Evolutionary conservation across 2,329 filamentous ascomycete species (phyloP), one percentile per base, ranked within the genome.

Genomic region (Colletotrichum sp.): DNA sequence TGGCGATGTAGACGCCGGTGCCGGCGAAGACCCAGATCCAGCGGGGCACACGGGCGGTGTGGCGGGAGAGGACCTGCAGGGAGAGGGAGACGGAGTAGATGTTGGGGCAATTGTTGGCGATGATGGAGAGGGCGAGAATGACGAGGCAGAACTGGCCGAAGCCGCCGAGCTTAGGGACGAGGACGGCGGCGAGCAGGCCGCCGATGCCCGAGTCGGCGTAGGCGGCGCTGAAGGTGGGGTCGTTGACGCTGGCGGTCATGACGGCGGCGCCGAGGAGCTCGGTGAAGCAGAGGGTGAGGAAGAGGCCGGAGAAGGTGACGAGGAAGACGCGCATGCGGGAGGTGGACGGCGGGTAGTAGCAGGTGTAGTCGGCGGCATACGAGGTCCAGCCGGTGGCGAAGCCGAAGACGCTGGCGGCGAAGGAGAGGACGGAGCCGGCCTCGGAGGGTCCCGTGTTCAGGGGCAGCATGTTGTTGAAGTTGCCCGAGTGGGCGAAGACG

Each of bases 281-380:
- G 3, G 92, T 93, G 85, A 96, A 96, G 76, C 94, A 87, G 2
- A 96, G 90, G 3, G 94, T 92, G 78, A 95, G 85, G 78, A 94
- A 90, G 16, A 97, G 87, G 12, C 95, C 95, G 28, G 87, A 82
- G 83, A 92, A 95, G 34, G 94, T 94, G 81, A 92, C 92, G 76
- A 90, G 80, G 84, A 96, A 96, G 76, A 96, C 88, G 76, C 92
- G 92, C 57, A 82, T 83, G 26, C 91, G 89, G 34, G 90, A 90
- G 55, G 92, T 91, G 28, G 85, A 88, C 4, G 88, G 86, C 0
- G 94, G 94, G 80, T 96, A 94, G 84, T 96, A 96, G 67, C 95
- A 93, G 26, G 93, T 95, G 83, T 96, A 96, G 81, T 96, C 95
- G 10, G 94, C 93, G 0, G 94, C 94, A 76, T 93, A 94, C 8